Base-by-base conservation (phyloP, 352 stramenopile species). In the Globisporangium parvum region DNA sequence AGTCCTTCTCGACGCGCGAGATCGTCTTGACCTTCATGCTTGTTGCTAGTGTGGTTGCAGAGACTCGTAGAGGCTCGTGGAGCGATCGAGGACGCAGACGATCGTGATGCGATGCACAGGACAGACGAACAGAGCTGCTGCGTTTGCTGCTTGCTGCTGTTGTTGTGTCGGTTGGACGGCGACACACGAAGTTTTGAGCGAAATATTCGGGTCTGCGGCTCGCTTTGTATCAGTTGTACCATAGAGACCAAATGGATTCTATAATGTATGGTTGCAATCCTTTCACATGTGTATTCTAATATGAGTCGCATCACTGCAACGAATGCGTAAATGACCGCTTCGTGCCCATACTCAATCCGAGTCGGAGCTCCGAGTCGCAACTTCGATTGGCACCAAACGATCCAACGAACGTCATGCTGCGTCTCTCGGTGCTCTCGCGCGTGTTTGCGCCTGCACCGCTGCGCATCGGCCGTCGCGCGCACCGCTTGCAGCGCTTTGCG, bases 21-120 rank as follows among this genome's bases (percentile, higher is more conserved):
- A 99, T 97, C 10, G 96, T 98, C 80, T 99, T 99, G 56, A 99
- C 95, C 84, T 99, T 99, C 97, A 99, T 99, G 57, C 31, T 18
- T 53, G 31, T 3, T 33, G 40, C 3, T 47, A 20, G 31, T 47
- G 35, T 47, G 11, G 50, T 47, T 28, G 26, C 26, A 5, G 26
- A n/a, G n/a, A n/a, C n/a, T 31, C 6, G 31, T 8, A 8, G 31
- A 37, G 1, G 31, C 31, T 37, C 31, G 31, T 12, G 31, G 31
- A 1, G 31, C 31, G 31, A 37, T 37, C 31, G 31, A 37, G 31
- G 31, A 37, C 31, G 31, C 31, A 37, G 31, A 12, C 9, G 31
- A 18, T 45, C 11, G 12, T 6, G 39, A 45, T 45, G 39, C 39
- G 39, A 45, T 45, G 39, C 14, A 14, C 14, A 14, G 39, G 9